A percentile compares a stretch with the other conserved stretches of the same genome.
These are phyloP conservation scores for Aspergillus mulundensis DNA, from an alignment of 495 filamentous ascomycete genomes.

Conservation along the genomic window DNA sequence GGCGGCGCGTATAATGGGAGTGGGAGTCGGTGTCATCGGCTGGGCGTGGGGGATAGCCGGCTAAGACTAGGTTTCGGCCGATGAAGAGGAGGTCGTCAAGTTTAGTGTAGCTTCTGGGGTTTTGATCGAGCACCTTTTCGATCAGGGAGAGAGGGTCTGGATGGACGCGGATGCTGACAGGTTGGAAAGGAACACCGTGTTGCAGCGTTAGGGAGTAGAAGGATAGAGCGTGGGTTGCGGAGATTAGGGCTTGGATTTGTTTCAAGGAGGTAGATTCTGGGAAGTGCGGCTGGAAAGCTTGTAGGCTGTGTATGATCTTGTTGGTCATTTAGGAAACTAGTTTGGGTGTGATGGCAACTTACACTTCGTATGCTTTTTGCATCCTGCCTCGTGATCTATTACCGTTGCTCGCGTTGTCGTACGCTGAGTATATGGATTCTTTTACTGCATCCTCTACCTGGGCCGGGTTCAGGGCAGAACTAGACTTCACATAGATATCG, in stretches of 20 bases:
- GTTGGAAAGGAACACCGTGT: conserved; percentile 87
- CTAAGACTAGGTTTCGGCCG: conserved; percentile 68
- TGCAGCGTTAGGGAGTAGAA: conserved; percentile 86
- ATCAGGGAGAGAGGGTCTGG: conserved; percentile 80
- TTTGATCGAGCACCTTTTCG: conserved; percentile 83
- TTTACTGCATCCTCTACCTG: conserved; percentile 64
- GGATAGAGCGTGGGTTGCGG: conserved; percentile 80
- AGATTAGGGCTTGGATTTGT: conserved; percentile 64
- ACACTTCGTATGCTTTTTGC: conserved; percentile 81
- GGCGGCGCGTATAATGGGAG: background rate
- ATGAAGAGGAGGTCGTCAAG: conserved; percentile 80
- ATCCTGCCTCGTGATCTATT: conserved; percentile 78
- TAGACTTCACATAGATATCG: conserved; percentile 59
- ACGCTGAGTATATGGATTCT: conserved; percentile 64
- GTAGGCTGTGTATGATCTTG: conserved; percentile 51
- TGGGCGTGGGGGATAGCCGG: conserved; percentile 48
- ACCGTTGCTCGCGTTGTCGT: conserved; percentile 88
- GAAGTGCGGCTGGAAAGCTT: conserved; percentile 65
- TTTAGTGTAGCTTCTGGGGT: conserved; percentile 77
- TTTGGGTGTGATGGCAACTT: conserved; percentile 26
- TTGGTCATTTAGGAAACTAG: background rate
- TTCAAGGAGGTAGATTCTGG: conserved; percentile 50
- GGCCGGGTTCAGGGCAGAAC: conserved; percentile 45
- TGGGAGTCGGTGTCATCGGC: conserved; percentile 16
- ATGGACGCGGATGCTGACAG: conserved; percentile 83